Base-by-base conservation (phyloP, 148 eudicot species). In the Suaeda aralocaspica region DNA sequence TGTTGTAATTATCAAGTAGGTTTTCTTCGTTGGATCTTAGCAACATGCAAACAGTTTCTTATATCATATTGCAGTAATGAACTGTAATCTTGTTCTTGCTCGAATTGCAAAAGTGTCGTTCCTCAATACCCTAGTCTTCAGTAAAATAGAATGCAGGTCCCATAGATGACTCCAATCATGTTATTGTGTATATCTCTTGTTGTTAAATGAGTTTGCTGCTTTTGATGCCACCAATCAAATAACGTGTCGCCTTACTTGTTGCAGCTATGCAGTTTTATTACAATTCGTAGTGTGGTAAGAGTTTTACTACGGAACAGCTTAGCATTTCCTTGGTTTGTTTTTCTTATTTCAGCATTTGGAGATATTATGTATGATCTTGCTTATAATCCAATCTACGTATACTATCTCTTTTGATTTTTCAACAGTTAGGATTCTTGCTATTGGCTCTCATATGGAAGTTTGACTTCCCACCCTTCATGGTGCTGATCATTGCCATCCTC, bases 401-500 rank as follows among this genome's bases (percentile, higher is more conserved):
- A n/a, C 34, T 8, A 6, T 51, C 16, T 34, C 28, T 28, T 64
- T 62, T 28, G 46, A 19, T 62, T 26, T 31, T 30, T 41, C 61
- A 18, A 26, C 80, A 84, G 82, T 60, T 85, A 39, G 86, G 84
- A 11, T 82, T 85, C 75, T 75, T 82, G 85, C 71, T 82, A 21
- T 64, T 82, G 50, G 88, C 86, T 21, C 82, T 85, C 49, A 80
- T 85, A 59, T 85, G 88, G 88, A 8, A 66, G 18, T 82, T 82
- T 36, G 85, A 84, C 57, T 82, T 84, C 59, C 83, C 85, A 16
- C 88, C 88, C 25, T 82, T 85, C 67, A 85, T 85, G 88, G 88
- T 82, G 30, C 80, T 85, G 30, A 82, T 85, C 53, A 85, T 85
- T 59, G 84, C 88, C 44, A 82, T 85, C 58, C 82, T 82, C 26